phyloP scores from a whole-genome alignment of 2,329 filamentous ascomycete genomes.

The Exophiala oligosperma region DNA sequence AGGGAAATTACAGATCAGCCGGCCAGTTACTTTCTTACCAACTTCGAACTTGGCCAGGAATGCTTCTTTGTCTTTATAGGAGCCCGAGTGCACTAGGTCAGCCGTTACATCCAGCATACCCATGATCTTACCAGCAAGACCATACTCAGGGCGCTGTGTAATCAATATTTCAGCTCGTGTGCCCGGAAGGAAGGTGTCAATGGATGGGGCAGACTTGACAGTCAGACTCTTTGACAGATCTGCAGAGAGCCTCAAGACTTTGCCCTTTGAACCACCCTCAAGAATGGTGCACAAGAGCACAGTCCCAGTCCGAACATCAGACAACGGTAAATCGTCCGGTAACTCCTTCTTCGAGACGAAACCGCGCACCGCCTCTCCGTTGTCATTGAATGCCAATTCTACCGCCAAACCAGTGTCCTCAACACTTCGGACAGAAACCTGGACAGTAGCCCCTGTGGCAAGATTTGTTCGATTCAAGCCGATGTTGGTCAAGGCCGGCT shows the following conservation, averaged over 20 bases:
- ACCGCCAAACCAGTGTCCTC: constrained; percentile 95
- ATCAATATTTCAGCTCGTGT: constrained; percentile 85
- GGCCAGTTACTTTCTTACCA: constrained; percentile 79
- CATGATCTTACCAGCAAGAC: constrained; percentile 87
- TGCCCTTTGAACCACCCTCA: constrained; percentile 72
- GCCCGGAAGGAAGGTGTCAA: constrained; percentile 87
- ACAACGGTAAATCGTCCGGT: constrained; percentile 63
- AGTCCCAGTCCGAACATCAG: constrained; percentile 74
- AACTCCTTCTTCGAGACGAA: constrained; percentile 87
- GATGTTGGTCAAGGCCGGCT: constrained; percentile 75
- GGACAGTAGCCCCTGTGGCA: constrained; percentile 73
- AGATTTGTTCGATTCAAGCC: constrained; percentile 72
- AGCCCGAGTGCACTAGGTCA: constrained; percentile 84
- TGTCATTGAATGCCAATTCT: constrained; percentile 78
- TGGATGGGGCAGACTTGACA: constrained; percentile 75
- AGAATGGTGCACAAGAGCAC: constrained; percentile 82
- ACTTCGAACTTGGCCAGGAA: constrained; percentile 72
- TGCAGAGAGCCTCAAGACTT: constrained; percentile 82
- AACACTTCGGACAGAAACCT: constrained; percentile 86
- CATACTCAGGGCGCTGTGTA: constrained; percentile 70
- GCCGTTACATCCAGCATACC: constrained; percentile 88
- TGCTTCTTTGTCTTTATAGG: constrained; percentile 65
- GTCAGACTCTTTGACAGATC: constrained; percentile 53
- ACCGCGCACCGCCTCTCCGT: constrained; percentile 66
- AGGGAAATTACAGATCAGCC: constrained; percentile 86